Conservation (phyloP, 768 basidiomycete species). For the Russula virescens region DNA sequence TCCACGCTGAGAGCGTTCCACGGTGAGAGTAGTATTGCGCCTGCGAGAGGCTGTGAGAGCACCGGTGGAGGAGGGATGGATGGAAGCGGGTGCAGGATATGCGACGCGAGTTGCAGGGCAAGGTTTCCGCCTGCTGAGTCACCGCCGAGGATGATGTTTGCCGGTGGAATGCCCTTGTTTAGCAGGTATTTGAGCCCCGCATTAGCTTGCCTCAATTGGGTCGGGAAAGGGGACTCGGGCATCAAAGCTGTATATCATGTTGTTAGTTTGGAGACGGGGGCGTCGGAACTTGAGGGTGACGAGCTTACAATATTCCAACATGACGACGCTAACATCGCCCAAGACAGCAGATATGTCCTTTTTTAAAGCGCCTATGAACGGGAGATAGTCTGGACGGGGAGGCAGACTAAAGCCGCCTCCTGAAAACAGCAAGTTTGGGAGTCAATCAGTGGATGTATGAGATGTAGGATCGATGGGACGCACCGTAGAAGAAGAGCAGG, state of each 20-base stretch:
- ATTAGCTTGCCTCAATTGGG: slow-evolving; percentile 23
- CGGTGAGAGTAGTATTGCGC: slow-evolving; percentile 2
- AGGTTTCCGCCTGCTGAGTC: slow-evolving; percentile 27
- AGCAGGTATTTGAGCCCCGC: slow-evolving; percentile 18
- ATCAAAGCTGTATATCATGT: not conserved
- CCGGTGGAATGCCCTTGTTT: slow-evolving; percentile 19
- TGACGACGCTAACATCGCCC: not conserved
- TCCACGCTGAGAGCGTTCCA: not conserved
- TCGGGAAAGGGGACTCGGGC: slow-evolving; percentile 20
- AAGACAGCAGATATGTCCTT: not conserved
- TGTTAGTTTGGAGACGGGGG: not conserved
- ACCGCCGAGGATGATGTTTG: slow-evolving; percentile 23
- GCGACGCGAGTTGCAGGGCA: slow-evolving; percentile 21
- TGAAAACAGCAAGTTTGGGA: not conserved
- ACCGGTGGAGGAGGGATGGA: slow-evolving; percentile 10
- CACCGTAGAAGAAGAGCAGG: slow-evolving; percentile 11
- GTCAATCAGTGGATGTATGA: not conserved
- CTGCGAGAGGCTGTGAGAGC: slow-evolving; percentile 2
- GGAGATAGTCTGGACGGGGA: not conserved
- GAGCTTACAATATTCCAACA: slow-evolving; percentile 10
- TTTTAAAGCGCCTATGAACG: not conserved
- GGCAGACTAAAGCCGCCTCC: slow-evolving; percentile 1
- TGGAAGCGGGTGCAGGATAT: slow-evolving; percentile 22
- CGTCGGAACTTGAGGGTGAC: not conserved
- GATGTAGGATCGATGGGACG: not conserved